These are phyloP conservation scores for Erodium maritimum DNA, from an alignment of 345 rosid species.

Conservation along the genomic window DNA sequence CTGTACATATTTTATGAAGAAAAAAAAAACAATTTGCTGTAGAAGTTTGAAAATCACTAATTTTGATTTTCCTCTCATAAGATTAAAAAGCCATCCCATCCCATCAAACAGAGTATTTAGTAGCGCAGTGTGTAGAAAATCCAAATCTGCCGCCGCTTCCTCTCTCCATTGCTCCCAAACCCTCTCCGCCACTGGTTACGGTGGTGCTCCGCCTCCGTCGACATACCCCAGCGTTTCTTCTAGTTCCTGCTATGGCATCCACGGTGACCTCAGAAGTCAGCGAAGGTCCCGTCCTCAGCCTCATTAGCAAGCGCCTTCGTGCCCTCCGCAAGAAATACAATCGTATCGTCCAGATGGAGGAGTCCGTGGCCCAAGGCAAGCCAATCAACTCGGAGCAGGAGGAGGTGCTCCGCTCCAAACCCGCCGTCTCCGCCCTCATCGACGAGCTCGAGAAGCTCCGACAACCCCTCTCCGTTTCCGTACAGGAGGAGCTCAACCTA, in stretches of 20 bases:
- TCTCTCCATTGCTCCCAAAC: too few relatives aligned
- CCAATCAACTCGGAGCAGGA: slow-evolving; percentile 73
- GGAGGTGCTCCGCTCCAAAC: slow-evolving; percentile 77
- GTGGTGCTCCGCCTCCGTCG: slow-evolving; percentile 9
- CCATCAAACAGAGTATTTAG: too few relatives aligned
- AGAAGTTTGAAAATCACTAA: too few relatives aligned
- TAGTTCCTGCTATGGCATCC: slow-evolving; percentile 17
- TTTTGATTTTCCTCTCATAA: too few relatives aligned
- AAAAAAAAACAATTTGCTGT: too few relatives aligned
- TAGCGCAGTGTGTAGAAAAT: too few relatives aligned
- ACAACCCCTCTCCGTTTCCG: slow-evolving; percentile 47
- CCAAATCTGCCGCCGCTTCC: too few relatives aligned
- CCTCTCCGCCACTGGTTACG: slow-evolving; percentile 7
- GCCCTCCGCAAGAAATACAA: slow-evolving; percentile 77
- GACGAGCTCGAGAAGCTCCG: slow-evolving; percentile 92
- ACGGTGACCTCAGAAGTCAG: slow-evolving; percentile 17
- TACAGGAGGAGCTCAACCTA: slow-evolving; percentile 59
- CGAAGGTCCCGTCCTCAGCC: slow-evolving; percentile 73
- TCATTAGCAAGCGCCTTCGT: slow-evolving; percentile 87
- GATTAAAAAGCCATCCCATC: too few relatives aligned
- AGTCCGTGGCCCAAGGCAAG: slow-evolving; percentile 66
- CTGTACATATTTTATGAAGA: too few relatives aligned
- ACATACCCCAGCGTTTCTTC: slow-evolving; percentile 1
- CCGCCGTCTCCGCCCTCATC: slow-evolving; percentile 43
- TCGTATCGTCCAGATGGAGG: slow-evolving; percentile 79